Evolutionary conservation across 202 grass and related monocot species (phyloP).

Genomic region (Brachypodium distachyon): DNA sequence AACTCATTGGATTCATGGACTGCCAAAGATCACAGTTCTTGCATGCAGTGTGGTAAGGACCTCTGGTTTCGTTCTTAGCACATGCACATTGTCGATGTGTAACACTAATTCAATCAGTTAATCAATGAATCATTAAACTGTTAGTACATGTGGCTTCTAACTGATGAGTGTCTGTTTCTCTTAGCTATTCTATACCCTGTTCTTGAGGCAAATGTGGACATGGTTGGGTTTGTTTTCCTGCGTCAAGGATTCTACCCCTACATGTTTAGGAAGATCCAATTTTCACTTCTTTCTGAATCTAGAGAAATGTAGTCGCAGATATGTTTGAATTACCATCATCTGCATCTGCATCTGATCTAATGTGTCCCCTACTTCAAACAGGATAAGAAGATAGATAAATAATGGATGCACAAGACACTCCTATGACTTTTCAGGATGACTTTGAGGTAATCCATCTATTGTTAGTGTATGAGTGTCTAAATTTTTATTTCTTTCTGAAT

Average conservation of each 20-base stretch:
- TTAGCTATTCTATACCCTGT: constrained; percentile 82
- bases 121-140: not conserved
- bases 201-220: constrained; percentile 83
- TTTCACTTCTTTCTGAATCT: not conserved
- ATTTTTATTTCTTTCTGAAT: not conserved
- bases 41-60: constrained; percentile 65
- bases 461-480: too few relatives aligned
- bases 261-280: too few relatives aligned
- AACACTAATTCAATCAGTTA: not conserved
- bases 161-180: not conserved
- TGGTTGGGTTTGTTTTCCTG: constrained; percentile 71
- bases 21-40: constrained; percentile 50
- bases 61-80: not conserved
- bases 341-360: too few relatives aligned
- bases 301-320: not conserved
- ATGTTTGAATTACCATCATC: not conserved
- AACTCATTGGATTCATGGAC: constrained; percentile 56
- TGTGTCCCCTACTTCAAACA: not conserved
- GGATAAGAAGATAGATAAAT: not conserved
- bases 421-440: too few relatives aligned
- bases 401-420: too few relatives aligned
- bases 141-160: not conserved
- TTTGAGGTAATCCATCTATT: too few relatives aligned
- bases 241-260: constrained; percentile 53
- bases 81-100: not conserved